A percentile compares a stretch with the other conserved stretches of the same genome.
Conservation (phyloP, 1,284 basidiomycete species). For the Ceratobasidium papillatum region DNA sequence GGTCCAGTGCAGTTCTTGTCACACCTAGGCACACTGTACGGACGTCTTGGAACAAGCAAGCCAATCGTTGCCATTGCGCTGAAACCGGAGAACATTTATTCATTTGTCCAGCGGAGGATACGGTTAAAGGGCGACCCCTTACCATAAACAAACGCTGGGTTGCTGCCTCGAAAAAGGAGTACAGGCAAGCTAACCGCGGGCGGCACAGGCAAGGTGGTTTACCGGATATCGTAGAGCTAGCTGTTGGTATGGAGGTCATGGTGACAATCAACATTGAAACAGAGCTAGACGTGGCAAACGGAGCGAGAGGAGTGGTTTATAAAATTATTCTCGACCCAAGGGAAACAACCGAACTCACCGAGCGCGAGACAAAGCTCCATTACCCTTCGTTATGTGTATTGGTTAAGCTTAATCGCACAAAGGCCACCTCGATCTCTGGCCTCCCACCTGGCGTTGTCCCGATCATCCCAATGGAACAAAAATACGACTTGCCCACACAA, state of each 20-base stretch:
- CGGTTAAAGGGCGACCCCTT: neutral
- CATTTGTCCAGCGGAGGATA: too few species aligned
- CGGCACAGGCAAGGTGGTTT: neutral
- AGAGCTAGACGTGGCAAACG: slow-evolving; percentile 32
- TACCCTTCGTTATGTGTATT: slow-evolving; percentile 14
- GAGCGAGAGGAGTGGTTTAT: neutral
- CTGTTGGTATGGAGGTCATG: slow-evolving; percentile 27
- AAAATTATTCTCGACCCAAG: slow-evolving; percentile 6
- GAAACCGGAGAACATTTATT: neutral
- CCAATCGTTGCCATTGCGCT: neutral
- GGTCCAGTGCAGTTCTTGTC: neutral
- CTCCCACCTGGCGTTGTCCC: slow-evolving; percentile 47
- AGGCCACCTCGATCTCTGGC: neutral
- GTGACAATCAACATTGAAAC: slow-evolving; percentile 33
- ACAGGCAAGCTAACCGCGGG: neutral
- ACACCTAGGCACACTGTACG: slow-evolving; percentile 4
- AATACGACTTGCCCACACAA: slow-evolving; percentile 40
- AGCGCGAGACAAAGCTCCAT: neutral
- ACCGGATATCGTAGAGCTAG: slow-evolving; percentile 9
- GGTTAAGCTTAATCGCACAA: neutral
- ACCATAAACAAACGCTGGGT: neutral
- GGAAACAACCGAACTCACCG: neutral
- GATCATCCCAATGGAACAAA: slow-evolving; percentile 45
- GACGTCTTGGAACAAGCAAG: neutral
- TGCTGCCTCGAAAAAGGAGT: neutral